Evolutionary conservation across 2,329 filamentous ascomycete species (phyloP).

Genomic region (Bretziella fagacearum): DNA sequence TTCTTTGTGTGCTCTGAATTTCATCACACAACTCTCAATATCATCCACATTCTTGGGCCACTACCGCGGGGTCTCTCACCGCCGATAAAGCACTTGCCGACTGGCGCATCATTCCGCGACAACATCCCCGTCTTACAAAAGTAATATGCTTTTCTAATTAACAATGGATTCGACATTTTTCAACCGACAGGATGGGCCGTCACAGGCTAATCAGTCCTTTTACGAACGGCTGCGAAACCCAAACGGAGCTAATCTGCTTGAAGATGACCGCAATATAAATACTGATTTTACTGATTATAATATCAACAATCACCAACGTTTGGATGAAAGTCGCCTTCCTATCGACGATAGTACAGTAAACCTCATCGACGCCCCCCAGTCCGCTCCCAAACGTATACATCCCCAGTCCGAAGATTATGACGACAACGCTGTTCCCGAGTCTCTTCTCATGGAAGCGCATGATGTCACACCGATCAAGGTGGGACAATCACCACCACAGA

Average conservation of each 20-base stretch:
- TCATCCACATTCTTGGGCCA: too few species aligned
- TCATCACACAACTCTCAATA: too few species aligned
- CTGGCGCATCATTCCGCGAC: neutral
- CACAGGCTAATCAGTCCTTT: constrained; percentile 26
- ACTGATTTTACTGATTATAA: constrained; percentile 23
- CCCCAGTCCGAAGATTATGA: constrained; percentile 28
- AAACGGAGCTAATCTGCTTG: neutral
- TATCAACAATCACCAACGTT: constrained; percentile 27
- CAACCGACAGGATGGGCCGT: neutral
- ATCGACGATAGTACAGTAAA: constrained; percentile 23
- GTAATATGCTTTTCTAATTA: neutral
- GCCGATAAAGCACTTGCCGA: too few species aligned
- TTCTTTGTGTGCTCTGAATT: too few species aligned
- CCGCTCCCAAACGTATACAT: neutral
- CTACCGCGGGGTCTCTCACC: too few species aligned
- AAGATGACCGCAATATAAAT: neutral
- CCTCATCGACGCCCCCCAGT: neutral
- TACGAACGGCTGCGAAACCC: constrained; percentile 30
- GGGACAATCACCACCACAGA: constrained; percentile 14
- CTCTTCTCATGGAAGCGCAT: constrained; percentile 41
- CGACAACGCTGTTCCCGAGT: constrained; percentile 47
- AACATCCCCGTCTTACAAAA: neutral
- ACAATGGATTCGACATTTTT: constrained; percentile 1
- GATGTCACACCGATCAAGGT: constrained; percentile 17
- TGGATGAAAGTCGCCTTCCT: constrained; percentile 32